A percentile compares a stretch with the other conserved stretches of the same genome.
phyloP scores from a whole-genome alignment of 768 basidiomycete species.

The Boletus huronensis region DNA sequence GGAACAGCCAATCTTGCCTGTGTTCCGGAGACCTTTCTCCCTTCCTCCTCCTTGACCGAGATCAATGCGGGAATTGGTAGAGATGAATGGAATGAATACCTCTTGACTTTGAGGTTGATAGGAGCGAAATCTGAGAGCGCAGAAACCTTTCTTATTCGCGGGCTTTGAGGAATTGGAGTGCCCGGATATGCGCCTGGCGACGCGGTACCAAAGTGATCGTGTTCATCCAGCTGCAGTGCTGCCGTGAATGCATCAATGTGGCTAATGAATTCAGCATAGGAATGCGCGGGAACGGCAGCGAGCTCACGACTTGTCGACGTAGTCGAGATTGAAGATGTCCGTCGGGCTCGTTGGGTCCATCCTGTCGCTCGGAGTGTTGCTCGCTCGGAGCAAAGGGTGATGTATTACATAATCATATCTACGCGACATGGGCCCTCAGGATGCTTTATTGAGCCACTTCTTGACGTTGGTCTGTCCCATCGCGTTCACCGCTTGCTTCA shows the following conservation, averaged over 20 bases:
- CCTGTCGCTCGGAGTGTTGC: not conserved
- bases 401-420: slow-evolving; percentile 25
- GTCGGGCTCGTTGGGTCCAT: slow-evolving; percentile 13
- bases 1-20: slow-evolving; percentile 69
- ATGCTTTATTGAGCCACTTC: slow-evolving; percentile 70
- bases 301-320: slow-evolving; percentile 69
- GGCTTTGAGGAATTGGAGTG: slow-evolving; percentile 28
- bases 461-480: slow-evolving; percentile 67
- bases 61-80: not conserved
- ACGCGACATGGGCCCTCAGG: not conserved
- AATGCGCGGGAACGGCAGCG: not conserved
- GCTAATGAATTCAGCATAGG: slow-evolving; percentile 30
- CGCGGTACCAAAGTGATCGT: slow-evolving; percentile 17
- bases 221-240: slow-evolving; percentile 65
- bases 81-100: slow-evolving; percentile 37
- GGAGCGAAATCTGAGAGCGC: slow-evolving; percentile 89
- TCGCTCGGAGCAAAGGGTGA: not conserved
- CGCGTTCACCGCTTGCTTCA: slow-evolving; percentile 64
- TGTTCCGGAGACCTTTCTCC: slow-evolving; percentile 35
- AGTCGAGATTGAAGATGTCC: slow-evolving; percentile 46
- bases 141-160: slow-evolving; percentile 73
- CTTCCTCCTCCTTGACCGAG: slow-evolving; percentile 35
- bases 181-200: slow-evolving; percentile 25
- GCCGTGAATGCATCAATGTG: slow-evolving; percentile 76
- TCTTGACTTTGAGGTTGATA: slow-evolving; percentile 77